A percentile compares a stretch with the other conserved stretches of the same genome.
Conservation (phyloP, 2,329 filamentous ascomycete genomes). For the Nannizzia gypsea region DNA sequence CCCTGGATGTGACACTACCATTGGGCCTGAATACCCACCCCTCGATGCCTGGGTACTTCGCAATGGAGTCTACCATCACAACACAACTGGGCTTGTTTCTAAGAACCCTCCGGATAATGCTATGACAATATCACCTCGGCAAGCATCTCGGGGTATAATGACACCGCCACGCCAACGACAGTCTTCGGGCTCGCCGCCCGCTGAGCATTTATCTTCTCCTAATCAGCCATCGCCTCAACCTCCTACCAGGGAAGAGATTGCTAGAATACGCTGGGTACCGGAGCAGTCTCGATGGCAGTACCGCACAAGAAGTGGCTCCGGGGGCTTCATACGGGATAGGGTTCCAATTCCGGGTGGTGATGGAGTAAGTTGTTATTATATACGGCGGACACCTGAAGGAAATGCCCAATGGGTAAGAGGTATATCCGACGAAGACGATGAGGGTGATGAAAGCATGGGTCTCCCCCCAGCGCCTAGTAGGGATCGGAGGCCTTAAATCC, state of each 20-base stretch:
- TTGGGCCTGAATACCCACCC: conserved; percentile 1
- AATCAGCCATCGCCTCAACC: background rate
- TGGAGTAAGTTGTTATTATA: background rate
- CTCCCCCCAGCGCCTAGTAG: background rate
- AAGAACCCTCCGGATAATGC: background rate
- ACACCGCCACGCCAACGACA: background rate
- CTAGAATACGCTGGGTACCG: background rate
- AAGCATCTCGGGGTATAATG: background rate
- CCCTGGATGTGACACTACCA: conserved; percentile 4
- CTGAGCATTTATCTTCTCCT: background rate
- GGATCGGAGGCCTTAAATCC: background rate
- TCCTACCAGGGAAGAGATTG: background rate
- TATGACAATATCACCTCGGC: background rate
- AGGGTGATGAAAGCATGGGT: background rate
- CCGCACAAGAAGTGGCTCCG: background rate
- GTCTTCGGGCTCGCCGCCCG: background rate
- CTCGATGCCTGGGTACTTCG: conserved; percentile 5
- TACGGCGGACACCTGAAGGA: background rate
- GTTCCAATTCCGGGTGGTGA: background rate
- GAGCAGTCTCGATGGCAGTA: background rate
- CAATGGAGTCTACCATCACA: background rate
- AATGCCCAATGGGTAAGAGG: background rate
- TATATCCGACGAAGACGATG: background rate
- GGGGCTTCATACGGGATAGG: background rate
- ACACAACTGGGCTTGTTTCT: background rate